phyloP scores from a whole-genome alignment of 164 flowering plant species.

The Sedum album region DNA sequence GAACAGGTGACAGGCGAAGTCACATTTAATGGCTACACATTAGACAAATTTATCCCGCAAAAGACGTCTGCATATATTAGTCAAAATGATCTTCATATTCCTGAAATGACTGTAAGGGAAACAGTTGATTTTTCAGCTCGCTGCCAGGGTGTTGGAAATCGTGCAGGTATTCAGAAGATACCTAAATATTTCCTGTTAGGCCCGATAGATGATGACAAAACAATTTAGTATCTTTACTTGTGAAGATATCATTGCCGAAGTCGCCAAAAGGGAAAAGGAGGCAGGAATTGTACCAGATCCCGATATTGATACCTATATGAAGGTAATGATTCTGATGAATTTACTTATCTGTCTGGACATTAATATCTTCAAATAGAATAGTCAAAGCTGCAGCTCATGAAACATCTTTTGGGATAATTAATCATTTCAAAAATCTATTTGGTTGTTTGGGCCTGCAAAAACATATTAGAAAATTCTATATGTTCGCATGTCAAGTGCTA shows the following conservation, averaged over 20 bases:
- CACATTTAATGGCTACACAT: constrained; percentile 28
- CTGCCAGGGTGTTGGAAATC: constrained; percentile 39
- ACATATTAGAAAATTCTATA: background rate
- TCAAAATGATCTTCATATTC: constrained; percentile 34
- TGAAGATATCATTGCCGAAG: constrained; percentile 51
- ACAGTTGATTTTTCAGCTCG: constrained; percentile 38
- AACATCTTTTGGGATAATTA: too few relatives aligned
- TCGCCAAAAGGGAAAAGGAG: constrained; percentile 49
- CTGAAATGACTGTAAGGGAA: constrained; percentile 48
- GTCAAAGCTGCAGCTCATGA: background rate
- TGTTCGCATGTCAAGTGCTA: too few relatives aligned
- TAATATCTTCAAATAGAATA: background rate
- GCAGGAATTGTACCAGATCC: constrained; percentile 64
- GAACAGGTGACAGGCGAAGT: constrained; percentile 29
- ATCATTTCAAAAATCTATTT: too few relatives aligned
- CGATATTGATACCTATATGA: constrained; percentile 67
- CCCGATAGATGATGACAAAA: background rate
- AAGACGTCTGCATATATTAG: constrained; percentile 39
- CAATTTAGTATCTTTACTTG: constrained; percentile 5
- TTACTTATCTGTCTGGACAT: background rate
- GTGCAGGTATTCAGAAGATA: constrained; percentile 21
- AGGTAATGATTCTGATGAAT: constrained; percentile 26
- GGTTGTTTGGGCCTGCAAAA: too few relatives aligned
- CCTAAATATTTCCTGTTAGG: background rate
- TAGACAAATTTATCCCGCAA: constrained; percentile 34